A percentile compares a stretch with the other conserved stretches of the same genome.
These are phyloP conservation scores for Vaucheria bursata DNA, from an alignment of 352 stramenopile species.

Conservation along the genomic window DNA sequence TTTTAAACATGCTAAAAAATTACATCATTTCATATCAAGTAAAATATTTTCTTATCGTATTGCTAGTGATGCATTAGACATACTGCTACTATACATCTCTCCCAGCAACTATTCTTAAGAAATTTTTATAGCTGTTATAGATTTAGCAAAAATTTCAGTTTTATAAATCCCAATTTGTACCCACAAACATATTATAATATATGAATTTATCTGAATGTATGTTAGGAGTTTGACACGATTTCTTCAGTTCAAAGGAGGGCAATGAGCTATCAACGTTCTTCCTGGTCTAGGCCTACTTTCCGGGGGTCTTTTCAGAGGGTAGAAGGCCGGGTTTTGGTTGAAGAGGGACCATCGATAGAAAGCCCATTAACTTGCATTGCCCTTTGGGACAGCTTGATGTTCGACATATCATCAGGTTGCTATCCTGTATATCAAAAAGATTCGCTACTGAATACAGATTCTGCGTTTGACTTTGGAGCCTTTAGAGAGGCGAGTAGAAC, in stretches of 20 bases:
- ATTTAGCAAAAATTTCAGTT: no score
- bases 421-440: conserved; percentile 87
- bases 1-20: no score
- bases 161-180: no score
- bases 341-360: conserved; percentile 51
- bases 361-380: conserved; percentile 76
- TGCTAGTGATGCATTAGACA: no score
- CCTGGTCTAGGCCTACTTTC: background rate
- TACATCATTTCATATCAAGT: no score
- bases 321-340: no score
- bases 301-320: background rate
- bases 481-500: conserved; percentile 52
- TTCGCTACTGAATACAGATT: conserved; percentile 85
- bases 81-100: no score
- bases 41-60: no score
- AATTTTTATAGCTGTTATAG: no score
- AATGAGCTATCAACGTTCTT: no score
- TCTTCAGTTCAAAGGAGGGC: background rate
- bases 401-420: conserved; percentile 66
- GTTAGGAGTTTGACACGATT: background rate
- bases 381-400: conserved; percentile 68
- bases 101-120: no score
- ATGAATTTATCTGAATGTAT: conserved; percentile 1
- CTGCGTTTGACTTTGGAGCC: conserved; percentile 73
- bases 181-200: no score